Percentiles rank a stretch among this genome's conserved stretches.
Evolutionary conservation across 2,329 filamentous ascomycete genomes (phyloP).

Genomic region (Colletotrichum trifolii): DNA sequence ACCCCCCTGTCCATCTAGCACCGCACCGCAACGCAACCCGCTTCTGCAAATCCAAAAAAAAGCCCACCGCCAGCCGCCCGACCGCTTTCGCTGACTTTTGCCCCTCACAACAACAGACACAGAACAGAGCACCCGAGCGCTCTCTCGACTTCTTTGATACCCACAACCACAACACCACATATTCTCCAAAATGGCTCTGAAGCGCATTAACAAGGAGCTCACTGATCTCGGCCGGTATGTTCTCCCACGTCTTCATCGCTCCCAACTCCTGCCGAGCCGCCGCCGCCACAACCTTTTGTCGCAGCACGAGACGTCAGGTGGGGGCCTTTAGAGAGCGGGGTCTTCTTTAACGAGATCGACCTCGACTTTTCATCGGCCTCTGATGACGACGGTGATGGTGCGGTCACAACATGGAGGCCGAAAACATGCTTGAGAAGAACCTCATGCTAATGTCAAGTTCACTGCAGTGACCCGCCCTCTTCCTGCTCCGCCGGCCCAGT

Average conservation of each 20-base stretch:
- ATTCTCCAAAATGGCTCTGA: constrained; percentile 76
- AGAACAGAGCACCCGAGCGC: constrained; percentile 29
- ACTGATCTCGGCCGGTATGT: constrained; percentile 86
- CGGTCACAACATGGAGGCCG: neutral
- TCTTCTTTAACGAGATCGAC: constrained; percentile 38
- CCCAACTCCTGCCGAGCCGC: constrained; percentile 30
- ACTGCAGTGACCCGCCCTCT: constrained; percentile 89
- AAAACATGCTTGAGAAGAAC: neutral
- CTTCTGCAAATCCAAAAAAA: constrained; percentile 27
- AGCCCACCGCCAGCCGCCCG: constrained; percentile 27
- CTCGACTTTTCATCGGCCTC: constrained; percentile 22
- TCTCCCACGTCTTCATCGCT: constrained; percentile 11
- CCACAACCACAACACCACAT: constrained; percentile 40
- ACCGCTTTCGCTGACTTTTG: constrained; percentile 37
- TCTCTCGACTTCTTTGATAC: constrained; percentile 36
- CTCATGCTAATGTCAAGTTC: constrained; percentile 44
- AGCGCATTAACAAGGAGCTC: constrained; percentile 95
- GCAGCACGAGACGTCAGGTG: constrained; percentile 49
- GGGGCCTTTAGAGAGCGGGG: constrained; percentile 50
- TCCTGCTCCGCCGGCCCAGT: constrained; percentile 98
- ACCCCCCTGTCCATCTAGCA: neutral
- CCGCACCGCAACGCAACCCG: constrained; percentile 24
- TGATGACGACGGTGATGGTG: constrained; percentile 1
- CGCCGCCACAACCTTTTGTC: constrained; percentile 28
- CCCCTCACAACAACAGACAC: constrained; percentile 37